Percentiles rank a stretch among this genome's conserved stretches.
phyloP scores from a whole-genome alignment of 2,329 filamentous ascomycete genomes.

The Graphilbum fragrans region DNA sequence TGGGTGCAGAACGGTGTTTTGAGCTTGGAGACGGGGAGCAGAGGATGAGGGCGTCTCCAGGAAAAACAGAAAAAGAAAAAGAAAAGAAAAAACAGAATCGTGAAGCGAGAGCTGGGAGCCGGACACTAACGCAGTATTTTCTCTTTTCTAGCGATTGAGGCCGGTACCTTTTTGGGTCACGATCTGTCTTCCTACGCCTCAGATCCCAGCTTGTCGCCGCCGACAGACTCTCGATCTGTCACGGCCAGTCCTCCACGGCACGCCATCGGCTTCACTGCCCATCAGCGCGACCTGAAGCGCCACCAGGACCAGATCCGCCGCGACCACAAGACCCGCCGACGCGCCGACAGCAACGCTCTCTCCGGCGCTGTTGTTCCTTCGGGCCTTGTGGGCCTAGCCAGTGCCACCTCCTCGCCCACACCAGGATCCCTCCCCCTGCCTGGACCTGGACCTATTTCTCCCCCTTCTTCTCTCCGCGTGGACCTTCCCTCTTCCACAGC shows the following conservation, averaged over 20 bases:
- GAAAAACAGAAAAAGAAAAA: background rate
- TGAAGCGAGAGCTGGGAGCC: slow-evolving; percentile 3
- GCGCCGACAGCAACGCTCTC: slow-evolving; percentile 28
- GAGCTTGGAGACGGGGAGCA: too few species aligned
- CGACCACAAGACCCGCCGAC: slow-evolving; percentile 40
- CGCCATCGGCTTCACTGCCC: slow-evolving; percentile 34
- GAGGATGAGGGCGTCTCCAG: too few species aligned
- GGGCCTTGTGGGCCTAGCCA: background rate
- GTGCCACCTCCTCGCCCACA: background rate
- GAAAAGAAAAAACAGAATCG: background rate
- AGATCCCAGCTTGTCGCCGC: slow-evolving; percentile 39
- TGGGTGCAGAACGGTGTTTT: too few species aligned
- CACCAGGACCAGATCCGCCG: slow-evolving; percentile 47
- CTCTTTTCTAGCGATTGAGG: background rate
- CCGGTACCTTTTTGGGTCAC: slow-evolving; percentile 26
- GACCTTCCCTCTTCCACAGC: background rate
- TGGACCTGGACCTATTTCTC: background rate
- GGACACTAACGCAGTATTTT: background rate
- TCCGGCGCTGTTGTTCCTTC: background rate
- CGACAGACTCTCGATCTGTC: slow-evolving; percentile 35
- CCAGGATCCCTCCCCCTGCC: background rate
- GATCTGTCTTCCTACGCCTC: slow-evolving; percentile 36
- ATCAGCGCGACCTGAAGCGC: slow-evolving; percentile 50
- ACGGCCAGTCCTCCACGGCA: slow-evolving; percentile 44
- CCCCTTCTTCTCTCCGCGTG: background rate